Evolutionary conservation across 176 grass and related monocot species (phyloP).

Genomic region (Urochloa ruziziensis): DNA sequence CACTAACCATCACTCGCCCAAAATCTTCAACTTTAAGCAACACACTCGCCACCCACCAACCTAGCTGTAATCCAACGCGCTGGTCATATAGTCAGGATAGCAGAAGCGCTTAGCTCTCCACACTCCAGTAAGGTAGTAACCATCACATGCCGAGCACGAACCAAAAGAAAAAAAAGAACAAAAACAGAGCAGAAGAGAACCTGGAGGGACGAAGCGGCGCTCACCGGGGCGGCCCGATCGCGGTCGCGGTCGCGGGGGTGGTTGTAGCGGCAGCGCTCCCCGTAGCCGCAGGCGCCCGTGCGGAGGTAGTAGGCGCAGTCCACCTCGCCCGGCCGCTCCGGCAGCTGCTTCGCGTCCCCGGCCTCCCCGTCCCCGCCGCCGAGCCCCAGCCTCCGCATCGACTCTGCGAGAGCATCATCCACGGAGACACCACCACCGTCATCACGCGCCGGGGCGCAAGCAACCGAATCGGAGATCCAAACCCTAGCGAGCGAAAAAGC

Average conservation of each 20-base stretch:
- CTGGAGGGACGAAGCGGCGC: background rate
- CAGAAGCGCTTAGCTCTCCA: background rate
- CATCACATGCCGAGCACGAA: slow-evolving; percentile 15
- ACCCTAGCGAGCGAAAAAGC: slow-evolving; percentile 27
- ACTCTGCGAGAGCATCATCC: slow-evolving; percentile 46
- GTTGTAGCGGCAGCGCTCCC: slow-evolving; percentile 91
- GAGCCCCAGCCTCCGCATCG: slow-evolving; percentile 82
- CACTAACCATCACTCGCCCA: background rate
- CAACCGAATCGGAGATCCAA: slow-evolving; percentile 26
- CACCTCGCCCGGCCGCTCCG: slow-evolving; percentile 76
- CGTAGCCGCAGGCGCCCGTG: slow-evolving; percentile 84
- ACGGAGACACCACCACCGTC: background rate
- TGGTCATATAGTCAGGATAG: slow-evolving; percentile 41
- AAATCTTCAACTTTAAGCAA: slow-evolving; percentile 26
- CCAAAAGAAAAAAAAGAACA: background rate
- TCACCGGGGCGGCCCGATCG: slow-evolving; percentile 55
- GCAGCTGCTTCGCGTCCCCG: slow-evolving; percentile 32
- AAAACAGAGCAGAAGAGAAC: background rate
- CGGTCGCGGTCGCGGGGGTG: slow-evolving; percentile 65
- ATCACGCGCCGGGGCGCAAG: background rate
- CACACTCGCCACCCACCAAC: slow-evolving; percentile 3
- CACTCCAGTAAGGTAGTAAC: background rate
- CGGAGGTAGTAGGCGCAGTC: slow-evolving; percentile 89
- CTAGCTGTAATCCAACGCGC: background rate
- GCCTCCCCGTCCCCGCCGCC: slow-evolving; percentile 12